A percentile compares a stretch with the other conserved stretches of the same genome.
Evolutionary conservation across 139 green algal species (phyloP).

Genomic region (Ettlia oleoabundans): DNA sequence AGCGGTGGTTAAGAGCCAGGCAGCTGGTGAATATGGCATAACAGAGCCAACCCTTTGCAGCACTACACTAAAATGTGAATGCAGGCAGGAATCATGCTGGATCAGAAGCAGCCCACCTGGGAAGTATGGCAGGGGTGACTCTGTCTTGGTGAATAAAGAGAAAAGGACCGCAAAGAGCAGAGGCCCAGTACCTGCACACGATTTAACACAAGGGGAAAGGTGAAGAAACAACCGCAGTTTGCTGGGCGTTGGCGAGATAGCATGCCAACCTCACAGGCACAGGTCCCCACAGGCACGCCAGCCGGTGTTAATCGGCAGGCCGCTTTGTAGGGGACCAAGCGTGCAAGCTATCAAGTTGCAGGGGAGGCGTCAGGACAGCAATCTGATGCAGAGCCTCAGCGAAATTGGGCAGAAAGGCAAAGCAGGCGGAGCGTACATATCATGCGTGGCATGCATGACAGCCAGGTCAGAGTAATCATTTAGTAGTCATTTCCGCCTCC

Average conservation of each 20-base stretch:
- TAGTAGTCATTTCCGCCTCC: no score
- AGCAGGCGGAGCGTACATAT: no score
- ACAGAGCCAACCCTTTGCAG: no score
- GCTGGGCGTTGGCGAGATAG: no score
- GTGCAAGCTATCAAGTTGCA: neutral
- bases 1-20: neutral
- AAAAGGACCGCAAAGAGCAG: constrained; percentile 78
- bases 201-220: no score
- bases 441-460: no score
- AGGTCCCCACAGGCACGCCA: no score
- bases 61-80: neutral
- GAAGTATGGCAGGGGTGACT: constrained; percentile 55
- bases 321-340: neutral
- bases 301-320: no score
- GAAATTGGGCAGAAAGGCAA: neutral
- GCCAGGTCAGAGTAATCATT: neutral
- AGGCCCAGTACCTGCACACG: constrained; percentile 70
- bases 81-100: neutral
- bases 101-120: constrained; percentile 39
- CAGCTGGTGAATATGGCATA: no score
- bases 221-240: no score
- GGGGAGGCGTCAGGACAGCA: neutral
- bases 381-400: neutral
- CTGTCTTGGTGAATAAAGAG: constrained; percentile 58
- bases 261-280: no score